Conservation (phyloP, 192 early-diverging fungal genomes). For the Entomortierella beljakovae region DNA sequence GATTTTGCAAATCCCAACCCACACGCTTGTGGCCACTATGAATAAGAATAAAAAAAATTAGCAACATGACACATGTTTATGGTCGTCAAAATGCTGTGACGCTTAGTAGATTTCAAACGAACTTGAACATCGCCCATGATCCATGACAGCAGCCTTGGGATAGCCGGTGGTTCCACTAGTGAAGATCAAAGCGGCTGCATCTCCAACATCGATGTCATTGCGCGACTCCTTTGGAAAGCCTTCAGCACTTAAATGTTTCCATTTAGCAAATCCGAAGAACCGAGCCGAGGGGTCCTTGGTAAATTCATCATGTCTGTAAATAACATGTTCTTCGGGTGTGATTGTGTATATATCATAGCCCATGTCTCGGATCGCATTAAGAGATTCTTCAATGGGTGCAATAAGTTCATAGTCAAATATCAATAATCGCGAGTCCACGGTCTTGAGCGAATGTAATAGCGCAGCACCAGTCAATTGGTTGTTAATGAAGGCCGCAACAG, state of each 20-base stretch:
- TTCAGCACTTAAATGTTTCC: slow-evolving; percentile 29
- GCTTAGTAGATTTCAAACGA: no score
- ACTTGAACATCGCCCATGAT: slow-evolving; percentile 58
- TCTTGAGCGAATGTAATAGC: slow-evolving; percentile 56
- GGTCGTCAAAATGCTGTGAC: neutral
- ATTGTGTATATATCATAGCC: slow-evolving; percentile 37
- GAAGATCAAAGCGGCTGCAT: slow-evolving; percentile 56
- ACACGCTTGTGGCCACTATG: slow-evolving; percentile 40
- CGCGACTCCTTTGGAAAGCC: slow-evolving; percentile 21
- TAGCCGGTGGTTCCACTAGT: slow-evolving; percentile 72
- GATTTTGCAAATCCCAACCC: slow-evolving; percentile 28
- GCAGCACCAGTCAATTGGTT: slow-evolving; percentile 59
- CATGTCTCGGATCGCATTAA: slow-evolving; percentile 22
- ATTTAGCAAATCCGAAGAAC: slow-evolving; percentile 43
- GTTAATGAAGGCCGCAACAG: slow-evolving; percentile 69
- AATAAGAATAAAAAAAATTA: neutral
- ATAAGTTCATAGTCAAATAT: slow-evolving; percentile 56
- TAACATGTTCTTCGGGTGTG: slow-evolving; percentile 34
- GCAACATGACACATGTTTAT: neutral
- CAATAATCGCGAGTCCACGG: slow-evolving; percentile 52
- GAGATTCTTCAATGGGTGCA: slow-evolving; percentile 30
- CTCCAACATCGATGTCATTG: slow-evolving; percentile 1
- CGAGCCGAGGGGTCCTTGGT: neutral
- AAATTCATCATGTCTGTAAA: neutral
- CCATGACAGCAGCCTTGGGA: slow-evolving; percentile 68